A percentile compares a stretch with the other conserved stretches of the same genome.
These are phyloP conservation scores for Eimeria maxima DNA, from an alignment of 169 alveolate genomes.

Conservation along the genomic window DNA sequence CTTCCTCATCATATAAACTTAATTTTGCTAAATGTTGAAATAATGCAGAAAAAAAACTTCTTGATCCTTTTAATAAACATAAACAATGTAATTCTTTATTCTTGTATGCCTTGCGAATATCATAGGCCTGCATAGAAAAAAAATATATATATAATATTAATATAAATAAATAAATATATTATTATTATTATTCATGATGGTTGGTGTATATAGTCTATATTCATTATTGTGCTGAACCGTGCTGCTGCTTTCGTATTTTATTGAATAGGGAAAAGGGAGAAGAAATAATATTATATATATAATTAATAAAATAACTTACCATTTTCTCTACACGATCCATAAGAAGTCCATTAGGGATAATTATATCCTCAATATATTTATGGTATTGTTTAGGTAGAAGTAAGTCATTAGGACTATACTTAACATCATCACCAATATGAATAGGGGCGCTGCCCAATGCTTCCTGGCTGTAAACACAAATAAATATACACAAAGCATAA, in stretches of 20 bases:
- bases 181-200: too few relatives aligned
- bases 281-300: background rate
- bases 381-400: constrained; percentile 75
- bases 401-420: constrained; percentile 63
- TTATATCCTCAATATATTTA: constrained; percentile 78
- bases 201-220: too few relatives aligned
- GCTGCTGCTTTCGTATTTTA: too few relatives aligned
- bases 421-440: constrained; percentile 61
- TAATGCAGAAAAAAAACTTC: constrained; percentile 87
- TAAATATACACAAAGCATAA: background rate
- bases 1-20: constrained; percentile 63
- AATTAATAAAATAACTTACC: constrained; percentile 46
- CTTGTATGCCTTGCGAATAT: constrained; percentile 83
- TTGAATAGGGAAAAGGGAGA: too few relatives aligned
- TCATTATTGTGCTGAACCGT: too few relatives aligned
- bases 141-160: background rate
- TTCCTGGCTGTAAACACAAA: background rate
- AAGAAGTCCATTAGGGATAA: constrained; percentile 84
- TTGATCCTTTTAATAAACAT: constrained; percentile 89
- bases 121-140: constrained; percentile 82
- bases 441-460: constrained; percentile 73
- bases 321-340: constrained; percentile 86
- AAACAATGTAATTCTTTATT: constrained; percentile 87
- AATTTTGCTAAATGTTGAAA: constrained; percentile 83
- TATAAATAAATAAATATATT: too few relatives aligned